These are phyloP conservation scores for Alternaria longipes DNA, from an alignment of 2,329 filamentous ascomycete species.

Conservation along the genomic window DNA sequence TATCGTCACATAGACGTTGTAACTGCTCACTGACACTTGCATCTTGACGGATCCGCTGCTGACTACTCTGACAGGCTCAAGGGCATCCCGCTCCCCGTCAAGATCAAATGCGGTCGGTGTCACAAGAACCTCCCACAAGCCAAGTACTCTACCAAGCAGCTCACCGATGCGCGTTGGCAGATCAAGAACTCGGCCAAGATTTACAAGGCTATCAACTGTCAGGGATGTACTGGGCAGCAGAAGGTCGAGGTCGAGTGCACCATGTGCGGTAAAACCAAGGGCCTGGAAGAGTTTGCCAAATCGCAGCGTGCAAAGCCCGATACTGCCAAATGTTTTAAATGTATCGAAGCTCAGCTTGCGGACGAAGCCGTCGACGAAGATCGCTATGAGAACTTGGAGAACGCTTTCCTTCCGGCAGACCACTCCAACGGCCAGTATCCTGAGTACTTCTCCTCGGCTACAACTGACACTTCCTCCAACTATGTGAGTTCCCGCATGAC, in stretches of 20 bases:
- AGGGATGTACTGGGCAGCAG: slow-evolving; percentile 55
- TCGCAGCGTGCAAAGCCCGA: slow-evolving; percentile 58
- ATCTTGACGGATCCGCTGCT: neutral
- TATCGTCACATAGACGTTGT: no score
- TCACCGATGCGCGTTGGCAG: slow-evolving; percentile 44
- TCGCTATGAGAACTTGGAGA: slow-evolving; percentile 39
- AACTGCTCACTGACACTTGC: neutral
- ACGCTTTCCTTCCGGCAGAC: slow-evolving; percentile 33
- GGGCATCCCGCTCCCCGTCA: slow-evolving; percentile 31
- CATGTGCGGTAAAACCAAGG: slow-evolving; percentile 58
- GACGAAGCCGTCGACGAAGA: slow-evolving; percentile 39
- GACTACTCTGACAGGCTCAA: slow-evolving; percentile 23
- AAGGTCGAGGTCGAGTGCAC: slow-evolving; percentile 59
- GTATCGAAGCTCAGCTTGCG: slow-evolving; percentile 38
- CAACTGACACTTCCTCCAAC: slow-evolving; percentile 26
- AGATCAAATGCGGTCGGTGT: slow-evolving; percentile 59
- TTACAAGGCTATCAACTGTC: slow-evolving; percentile 52
- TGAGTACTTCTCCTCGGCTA: slow-evolving; percentile 32
- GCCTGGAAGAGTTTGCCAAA: slow-evolving; percentile 61
- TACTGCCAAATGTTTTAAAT: slow-evolving; percentile 48
- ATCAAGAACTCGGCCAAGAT: slow-evolving; percentile 24
- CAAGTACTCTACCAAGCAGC: slow-evolving; percentile 60
- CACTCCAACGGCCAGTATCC: slow-evolving; percentile 22
- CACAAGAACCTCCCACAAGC: slow-evolving; percentile 49
- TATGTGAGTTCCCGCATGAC: slow-evolving; percentile 23